These are phyloP conservation scores for Colletotrichum lupini DNA, from an alignment of 2,329 filamentous ascomycete species.

Conservation along the genomic window DNA sequence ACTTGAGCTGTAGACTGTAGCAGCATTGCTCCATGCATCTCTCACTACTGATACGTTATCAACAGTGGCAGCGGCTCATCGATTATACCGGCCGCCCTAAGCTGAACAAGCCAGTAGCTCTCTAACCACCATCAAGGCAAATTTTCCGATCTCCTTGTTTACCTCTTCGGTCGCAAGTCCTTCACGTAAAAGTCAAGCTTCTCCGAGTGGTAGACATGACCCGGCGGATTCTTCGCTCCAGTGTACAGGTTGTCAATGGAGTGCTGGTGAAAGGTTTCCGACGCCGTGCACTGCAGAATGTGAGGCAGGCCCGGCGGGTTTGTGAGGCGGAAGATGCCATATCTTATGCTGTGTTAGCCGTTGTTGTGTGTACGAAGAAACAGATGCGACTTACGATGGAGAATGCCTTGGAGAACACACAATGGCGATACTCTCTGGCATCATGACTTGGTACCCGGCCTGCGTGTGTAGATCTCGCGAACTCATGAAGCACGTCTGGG, in stretches of 20 bases:
- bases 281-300: slow-evolving; percentile 82
- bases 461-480: slow-evolving; percentile 94
- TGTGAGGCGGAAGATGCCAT: slow-evolving; percentile 92
- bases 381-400: slow-evolving; percentile 71
- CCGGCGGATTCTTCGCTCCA: slow-evolving; percentile 72
- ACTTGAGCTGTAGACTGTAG: neutral
- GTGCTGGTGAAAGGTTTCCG: slow-evolving; percentile 86
- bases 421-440: slow-evolving; percentile 95
- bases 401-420: slow-evolving; percentile 89
- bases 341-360: slow-evolving; percentile 60
- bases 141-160: neutral
- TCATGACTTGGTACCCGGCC: slow-evolving; percentile 93
- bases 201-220: slow-evolving; percentile 77
- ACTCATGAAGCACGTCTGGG: slow-evolving; percentile 98
- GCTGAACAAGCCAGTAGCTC: too few species aligned
- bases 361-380: slow-evolving; percentile 4
- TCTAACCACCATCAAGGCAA: neutral
- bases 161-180: slow-evolving; percentile 58
- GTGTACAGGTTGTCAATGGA: slow-evolving; percentile 79
- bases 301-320: slow-evolving; percentile 90
- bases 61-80: neutral
- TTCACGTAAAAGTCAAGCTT: slow-evolving; percentile 71
- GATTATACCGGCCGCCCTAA: neutral
- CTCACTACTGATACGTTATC: neutral
- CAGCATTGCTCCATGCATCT: neutral